Evolutionary conservation across 73 alveolate genomes (phyloP).

Genomic region (Tetrahymena malaccensis): DNA sequence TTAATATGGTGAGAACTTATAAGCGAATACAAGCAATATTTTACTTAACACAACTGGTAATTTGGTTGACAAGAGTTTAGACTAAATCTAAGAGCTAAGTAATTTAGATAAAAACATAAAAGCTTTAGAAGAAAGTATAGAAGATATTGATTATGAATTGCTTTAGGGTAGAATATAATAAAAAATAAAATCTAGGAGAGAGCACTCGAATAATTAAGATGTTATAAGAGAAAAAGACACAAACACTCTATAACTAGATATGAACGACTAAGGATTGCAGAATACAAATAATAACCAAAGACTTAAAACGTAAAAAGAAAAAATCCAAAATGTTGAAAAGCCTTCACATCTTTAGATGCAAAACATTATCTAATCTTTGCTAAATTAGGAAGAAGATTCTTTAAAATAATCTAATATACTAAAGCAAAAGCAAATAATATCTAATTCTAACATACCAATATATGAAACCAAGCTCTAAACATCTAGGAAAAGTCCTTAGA

Average conservation of each 20-base stretch:
- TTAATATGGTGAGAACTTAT: neutral
- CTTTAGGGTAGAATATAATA: neutral
- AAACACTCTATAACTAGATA: neutral
- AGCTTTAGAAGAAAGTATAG: neutral
- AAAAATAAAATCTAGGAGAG: neutral
- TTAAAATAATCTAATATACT: neutral
- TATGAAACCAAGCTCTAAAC: neutral
- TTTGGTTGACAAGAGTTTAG: neutral
- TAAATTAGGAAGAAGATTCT: neutral
- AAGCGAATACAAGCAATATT: neutral
- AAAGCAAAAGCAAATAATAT: neutral
- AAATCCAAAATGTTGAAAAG: neutral
- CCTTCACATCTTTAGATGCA: neutral
- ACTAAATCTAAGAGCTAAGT: neutral
- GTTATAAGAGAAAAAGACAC: neutral
- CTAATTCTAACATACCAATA: neutral
- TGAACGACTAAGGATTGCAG: neutral
- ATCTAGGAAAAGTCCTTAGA: neutral
- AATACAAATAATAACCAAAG: neutral
- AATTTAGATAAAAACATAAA: neutral
- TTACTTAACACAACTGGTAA: neutral
- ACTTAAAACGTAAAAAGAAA: neutral
- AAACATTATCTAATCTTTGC: neutral
- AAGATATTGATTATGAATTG: neutral
- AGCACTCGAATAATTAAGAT: neutral